Evolutionary conservation across 2,329 filamentous ascomycete genomes (phyloP).

Genomic region (Penicillium sp.): DNA sequence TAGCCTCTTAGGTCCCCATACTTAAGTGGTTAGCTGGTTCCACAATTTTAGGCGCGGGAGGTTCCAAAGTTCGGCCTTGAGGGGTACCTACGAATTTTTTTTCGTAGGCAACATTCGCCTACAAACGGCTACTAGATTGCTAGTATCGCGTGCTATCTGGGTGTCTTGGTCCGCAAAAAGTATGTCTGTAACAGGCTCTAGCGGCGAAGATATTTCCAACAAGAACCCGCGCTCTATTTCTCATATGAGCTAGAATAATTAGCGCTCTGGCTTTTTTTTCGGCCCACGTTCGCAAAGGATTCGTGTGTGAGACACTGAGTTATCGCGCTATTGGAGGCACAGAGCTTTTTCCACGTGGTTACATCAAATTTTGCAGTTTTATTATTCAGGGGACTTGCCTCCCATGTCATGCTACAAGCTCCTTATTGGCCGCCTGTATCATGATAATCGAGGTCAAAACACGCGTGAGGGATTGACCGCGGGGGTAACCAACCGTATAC

Average conservation of each 20-base stretch:
- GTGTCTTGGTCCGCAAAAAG: not conserved
- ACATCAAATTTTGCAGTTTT: not conserved
- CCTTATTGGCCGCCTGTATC: not conserved
- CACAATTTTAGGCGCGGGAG: not conserved
- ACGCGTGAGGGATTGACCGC: not conserved
- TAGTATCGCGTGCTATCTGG: not conserved
- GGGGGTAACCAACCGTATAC: not conserved
- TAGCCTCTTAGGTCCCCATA: conserved; percentile 3
- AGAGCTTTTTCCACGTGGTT: not conserved
- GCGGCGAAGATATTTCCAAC: not conserved
- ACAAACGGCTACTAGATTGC: not conserved
- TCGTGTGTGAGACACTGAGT: not conserved
- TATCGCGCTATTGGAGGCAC: not conserved
- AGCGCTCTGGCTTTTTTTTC: not conserved
- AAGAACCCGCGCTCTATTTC: not conserved
- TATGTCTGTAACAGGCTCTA: not conserved
- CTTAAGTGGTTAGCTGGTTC: not conserved
- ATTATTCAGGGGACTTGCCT: not conserved
- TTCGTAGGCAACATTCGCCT: not conserved
- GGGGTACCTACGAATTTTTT: not conserved
- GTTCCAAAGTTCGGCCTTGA: not conserved
- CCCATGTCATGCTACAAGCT: not conserved
- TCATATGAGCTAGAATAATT: not conserved
- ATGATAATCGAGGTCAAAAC: not conserved
- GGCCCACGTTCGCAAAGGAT: not conserved